Conservation (phyloP, 441 rosid genomes). For the Macaranga tanarius region DNA sequence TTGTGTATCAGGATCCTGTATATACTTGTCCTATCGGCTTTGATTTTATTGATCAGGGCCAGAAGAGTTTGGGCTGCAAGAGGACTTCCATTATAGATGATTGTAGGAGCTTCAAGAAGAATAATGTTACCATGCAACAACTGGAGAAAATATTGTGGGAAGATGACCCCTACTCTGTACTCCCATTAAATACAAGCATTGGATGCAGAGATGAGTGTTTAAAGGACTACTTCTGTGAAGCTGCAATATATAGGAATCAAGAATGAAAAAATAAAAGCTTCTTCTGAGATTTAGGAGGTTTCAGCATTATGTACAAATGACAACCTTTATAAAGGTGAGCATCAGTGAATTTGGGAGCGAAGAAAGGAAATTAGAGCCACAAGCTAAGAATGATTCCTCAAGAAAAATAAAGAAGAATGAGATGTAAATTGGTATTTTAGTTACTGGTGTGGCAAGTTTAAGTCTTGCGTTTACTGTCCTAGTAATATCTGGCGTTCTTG, state of each 20-base stretch:
- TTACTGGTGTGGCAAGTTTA: no score
- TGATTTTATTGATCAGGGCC: neutral
- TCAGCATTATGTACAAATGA: no score
- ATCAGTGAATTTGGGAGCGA: no score
- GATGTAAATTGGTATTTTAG: no score
- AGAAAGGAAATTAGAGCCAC: no score
- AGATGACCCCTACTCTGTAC: conserved; percentile 19
- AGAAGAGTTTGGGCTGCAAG: conserved; percentile 28
- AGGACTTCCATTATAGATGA: conserved; percentile 16
- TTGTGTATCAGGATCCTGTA: neutral
- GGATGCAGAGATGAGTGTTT: no score
- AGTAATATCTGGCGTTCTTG: neutral
- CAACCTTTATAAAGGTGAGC: no score
- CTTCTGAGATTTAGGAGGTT: no score
- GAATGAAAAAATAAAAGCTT: no score
- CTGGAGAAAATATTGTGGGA: conserved; percentile 19
- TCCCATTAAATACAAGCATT: conserved; percentile 1
- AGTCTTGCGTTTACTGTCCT: neutral
- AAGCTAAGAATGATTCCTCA: no score
- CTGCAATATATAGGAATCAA: conserved; percentile 14
- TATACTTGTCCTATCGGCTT: conserved; percentile 35
- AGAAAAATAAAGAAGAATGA: no score
- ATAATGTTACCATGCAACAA: neutral
- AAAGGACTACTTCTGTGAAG: conserved; percentile 39
- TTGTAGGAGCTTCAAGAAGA: no score